These are phyloP conservation scores for Blastocystis sp. DNA, from an alignment of 352 stramenopile genomes.

Conservation along the genomic window DNA sequence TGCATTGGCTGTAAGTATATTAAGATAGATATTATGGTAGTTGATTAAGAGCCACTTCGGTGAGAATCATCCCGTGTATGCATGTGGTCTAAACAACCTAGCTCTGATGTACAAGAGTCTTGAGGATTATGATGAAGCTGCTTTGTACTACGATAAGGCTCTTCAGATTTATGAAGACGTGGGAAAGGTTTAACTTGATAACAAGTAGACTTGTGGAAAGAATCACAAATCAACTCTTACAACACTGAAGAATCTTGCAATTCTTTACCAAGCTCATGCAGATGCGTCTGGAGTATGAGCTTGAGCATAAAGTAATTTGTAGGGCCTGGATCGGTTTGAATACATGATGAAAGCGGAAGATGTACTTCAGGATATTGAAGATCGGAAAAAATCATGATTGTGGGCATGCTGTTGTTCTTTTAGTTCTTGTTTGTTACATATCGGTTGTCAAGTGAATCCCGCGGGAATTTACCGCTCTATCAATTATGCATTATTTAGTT, in stretches of 20 bases:
- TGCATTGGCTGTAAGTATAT: not conserved
- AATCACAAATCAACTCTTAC: constrained; percentile 54
- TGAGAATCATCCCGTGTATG: constrained; percentile 62
- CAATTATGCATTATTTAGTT: not conserved
- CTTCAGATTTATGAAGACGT: constrained; percentile 65
- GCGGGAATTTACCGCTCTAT: not conserved
- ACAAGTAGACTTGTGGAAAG: constrained; percentile 46
- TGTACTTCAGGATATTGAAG: constrained; percentile 53
- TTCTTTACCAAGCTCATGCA: constrained; percentile 49
- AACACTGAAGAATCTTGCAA: constrained; percentile 64
- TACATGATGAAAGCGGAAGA: constrained; percentile 65
- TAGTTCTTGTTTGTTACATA: constrained; percentile 4
- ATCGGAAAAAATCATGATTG: constrained; percentile 41
- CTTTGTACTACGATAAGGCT: constrained; percentile 56
- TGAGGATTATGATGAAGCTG: constrained; percentile 53
- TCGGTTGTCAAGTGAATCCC: not conserved
- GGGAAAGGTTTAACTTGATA: not conserved
- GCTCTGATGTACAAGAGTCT: constrained; percentile 65
- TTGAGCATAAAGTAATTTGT: not conserved
- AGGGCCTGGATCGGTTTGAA: constrained; percentile 58
- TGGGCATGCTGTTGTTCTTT: not conserved
- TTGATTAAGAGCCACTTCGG: constrained; percentile 56
- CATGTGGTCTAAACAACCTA: constrained; percentile 61
- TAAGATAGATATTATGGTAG: not conserved
- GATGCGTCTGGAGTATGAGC: constrained; percentile 18